Conservation (phyloP, 805 yeast species). For the Candida takata region DNA sequence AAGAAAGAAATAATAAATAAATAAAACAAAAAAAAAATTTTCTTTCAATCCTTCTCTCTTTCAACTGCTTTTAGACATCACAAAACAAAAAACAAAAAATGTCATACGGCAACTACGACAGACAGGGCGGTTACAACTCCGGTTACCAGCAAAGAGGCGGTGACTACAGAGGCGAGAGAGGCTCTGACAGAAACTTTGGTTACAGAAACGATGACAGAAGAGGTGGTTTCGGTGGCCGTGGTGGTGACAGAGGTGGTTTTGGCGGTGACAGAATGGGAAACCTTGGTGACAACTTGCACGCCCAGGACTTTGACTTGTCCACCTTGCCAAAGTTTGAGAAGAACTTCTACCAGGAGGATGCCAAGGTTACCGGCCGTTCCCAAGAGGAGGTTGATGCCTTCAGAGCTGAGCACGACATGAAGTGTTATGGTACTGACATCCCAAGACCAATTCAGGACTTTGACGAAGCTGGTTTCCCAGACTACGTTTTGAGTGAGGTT, state of each 20-base stretch:
- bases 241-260: slow-evolving; percentile 32
- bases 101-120: slow-evolving; percentile 19
- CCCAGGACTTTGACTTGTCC: slow-evolving; percentile 77
- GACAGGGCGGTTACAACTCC: slow-evolving; percentile 17
- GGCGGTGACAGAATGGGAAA: slow-evolving; percentile 35
- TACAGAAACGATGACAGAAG: slow-evolving; percentile 27
- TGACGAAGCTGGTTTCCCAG: slow-evolving; percentile 98
- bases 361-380: slow-evolving; percentile 65
- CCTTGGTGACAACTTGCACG: slow-evolving; percentile 49
- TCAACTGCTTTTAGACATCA: neutral
- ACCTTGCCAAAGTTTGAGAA: slow-evolving; percentile 86
- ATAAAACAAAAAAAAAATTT: neutral
- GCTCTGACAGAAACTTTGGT: slow-evolving; percentile 21
- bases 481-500: slow-evolving; percentile 83
- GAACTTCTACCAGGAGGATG: slow-evolving; percentile 87
- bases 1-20: neutral
- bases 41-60: neutral
- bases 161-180: slow-evolving; percentile 19
- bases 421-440: slow-evolving; percentile 70
- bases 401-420: slow-evolving; percentile 84
- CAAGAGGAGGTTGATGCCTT: slow-evolving; percentile 67
- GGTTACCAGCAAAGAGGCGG: slow-evolving; percentile 18
- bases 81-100: slow-evolving; percentile 4
- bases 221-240: slow-evolving; percentile 20
- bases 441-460: slow-evolving; percentile 91